A percentile compares a stretch with the other conserved stretches of the same genome.
Evolutionary conservation across 1,139 yeast genomes (phyloP).

Genomic region (Blastobotrys aristatus): DNA sequence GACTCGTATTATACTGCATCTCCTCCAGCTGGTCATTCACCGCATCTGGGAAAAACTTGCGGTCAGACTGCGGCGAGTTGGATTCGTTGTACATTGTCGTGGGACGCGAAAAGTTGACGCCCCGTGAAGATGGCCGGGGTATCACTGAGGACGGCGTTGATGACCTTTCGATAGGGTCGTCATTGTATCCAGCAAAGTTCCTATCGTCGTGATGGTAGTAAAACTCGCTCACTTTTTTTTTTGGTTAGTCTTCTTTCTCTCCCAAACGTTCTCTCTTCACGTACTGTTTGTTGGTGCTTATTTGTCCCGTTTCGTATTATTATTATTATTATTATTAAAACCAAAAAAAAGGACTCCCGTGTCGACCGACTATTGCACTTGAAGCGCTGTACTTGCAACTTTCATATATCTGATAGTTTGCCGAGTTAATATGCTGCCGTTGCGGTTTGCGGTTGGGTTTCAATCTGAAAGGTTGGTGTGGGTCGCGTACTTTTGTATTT

Average conservation of each 20-base stretch:
- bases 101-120: slow-evolving; percentile 25
- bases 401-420: no score
- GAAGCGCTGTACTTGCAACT: neutral
- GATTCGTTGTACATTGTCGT: slow-evolving; percentile 22
- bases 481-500: no score
- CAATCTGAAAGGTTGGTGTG: no score
- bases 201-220: neutral
- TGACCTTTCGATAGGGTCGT: slow-evolving; percentile 8
- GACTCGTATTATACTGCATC: neutral
- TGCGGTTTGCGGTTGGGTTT: no score
- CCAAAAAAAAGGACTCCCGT: no score
- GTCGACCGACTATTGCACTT: neutral
- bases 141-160: slow-evolving; percentile 8
- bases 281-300: no score
- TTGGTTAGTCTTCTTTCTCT: no score
- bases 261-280: no score
- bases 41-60: slow-evolving; percentile 8
- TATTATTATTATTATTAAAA: no score
- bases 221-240: neutral
- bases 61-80: slow-evolving; percentile 2
- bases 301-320: no score
- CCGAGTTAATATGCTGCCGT: no score
- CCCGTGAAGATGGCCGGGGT: slow-evolving; percentile 18
- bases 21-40: no score
- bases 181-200: neutral